These are phyloP conservation scores for Quercus lobata DNA, from an alignment of 331 rosid species.

Conservation along the genomic window DNA sequence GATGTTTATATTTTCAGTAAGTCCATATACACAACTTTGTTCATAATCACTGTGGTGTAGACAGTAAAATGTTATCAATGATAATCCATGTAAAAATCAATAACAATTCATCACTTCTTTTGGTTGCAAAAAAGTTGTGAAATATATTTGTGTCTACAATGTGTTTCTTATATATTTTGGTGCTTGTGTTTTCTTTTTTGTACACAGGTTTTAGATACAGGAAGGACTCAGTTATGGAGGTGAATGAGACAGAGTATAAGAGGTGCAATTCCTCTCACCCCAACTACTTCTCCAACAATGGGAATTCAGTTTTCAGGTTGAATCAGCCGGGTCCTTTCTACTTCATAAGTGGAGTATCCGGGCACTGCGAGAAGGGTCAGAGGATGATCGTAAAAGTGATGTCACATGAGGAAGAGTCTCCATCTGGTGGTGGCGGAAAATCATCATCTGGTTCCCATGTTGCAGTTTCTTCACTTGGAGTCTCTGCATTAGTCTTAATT, in stretches of 20 bases:
- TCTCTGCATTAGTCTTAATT: slow-evolving; percentile 19
- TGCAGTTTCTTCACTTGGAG: slow-evolving; percentile 12
- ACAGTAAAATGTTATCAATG: too few species aligned
- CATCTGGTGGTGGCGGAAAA: background rate
- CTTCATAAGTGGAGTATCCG: slow-evolving; percentile 78
- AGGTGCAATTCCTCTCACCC: slow-evolving; percentile 69
- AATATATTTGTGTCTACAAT: too few species aligned
- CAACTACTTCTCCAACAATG: slow-evolving; percentile 58
- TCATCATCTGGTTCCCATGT: slow-evolving; percentile 30
- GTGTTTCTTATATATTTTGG: background rate
- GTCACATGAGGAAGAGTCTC: slow-evolving; percentile 30
- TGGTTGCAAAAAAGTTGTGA: too few species aligned
- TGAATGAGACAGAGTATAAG: slow-evolving; percentile 49
- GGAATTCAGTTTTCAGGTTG: slow-evolving; percentile 42
- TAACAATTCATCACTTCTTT: too few species aligned
- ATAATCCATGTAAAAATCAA: too few species aligned
- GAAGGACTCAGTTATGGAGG: slow-evolving; percentile 89
- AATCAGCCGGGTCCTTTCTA: slow-evolving; percentile 52
- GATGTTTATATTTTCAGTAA: too few species aligned
- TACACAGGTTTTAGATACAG: slow-evolving; percentile 54
- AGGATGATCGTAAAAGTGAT: slow-evolving; percentile 62
- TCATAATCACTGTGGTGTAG: too few species aligned
- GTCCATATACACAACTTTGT: too few species aligned
- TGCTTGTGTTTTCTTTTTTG: background rate
- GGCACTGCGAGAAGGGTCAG: slow-evolving; percentile 65